A percentile compares a stretch with the other conserved stretches of the same genome.
Conservation (phyloP, 768 basidiomycete genomes). For the Lactifluus pinguis region DNA sequence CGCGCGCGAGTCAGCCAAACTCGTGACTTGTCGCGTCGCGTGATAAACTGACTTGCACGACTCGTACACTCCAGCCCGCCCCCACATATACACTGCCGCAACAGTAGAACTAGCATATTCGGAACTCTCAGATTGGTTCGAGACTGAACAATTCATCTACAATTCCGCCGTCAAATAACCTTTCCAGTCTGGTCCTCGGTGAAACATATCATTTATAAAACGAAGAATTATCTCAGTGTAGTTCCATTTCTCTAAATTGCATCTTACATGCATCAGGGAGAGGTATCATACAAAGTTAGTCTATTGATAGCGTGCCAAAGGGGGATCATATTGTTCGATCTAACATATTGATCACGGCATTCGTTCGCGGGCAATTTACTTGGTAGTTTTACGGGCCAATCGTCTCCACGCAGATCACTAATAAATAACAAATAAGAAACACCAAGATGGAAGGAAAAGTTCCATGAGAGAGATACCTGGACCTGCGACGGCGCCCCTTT, state of each 20-base stretch:
- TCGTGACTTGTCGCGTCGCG: not conserved
- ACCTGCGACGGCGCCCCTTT: not conserved
- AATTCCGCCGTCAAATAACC: not conserved
- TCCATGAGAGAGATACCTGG: not conserved
- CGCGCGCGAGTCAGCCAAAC: not conserved
- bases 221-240: too few relatives aligned
- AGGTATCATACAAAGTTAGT: too few relatives aligned
- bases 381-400: not conserved
- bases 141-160: too few relatives aligned
- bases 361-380: not conserved
- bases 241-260: too few relatives aligned
- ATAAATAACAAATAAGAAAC: not conserved
- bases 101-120: not conserved
- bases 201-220: too few relatives aligned
- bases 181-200: not conserved
- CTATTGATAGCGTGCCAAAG: too few relatives aligned
- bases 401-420: not conserved
- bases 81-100: too few relatives aligned
- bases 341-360: not conserved
- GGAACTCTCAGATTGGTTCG: not conserved
- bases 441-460: not conserved
- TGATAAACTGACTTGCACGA: too few relatives aligned
- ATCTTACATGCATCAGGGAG: too few relatives aligned
- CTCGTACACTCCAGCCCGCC: too few relatives aligned
- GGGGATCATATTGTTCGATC: not conserved